Conservation (phyloP, 106 monocot species). For the Platanthera zijinensis region DNA sequence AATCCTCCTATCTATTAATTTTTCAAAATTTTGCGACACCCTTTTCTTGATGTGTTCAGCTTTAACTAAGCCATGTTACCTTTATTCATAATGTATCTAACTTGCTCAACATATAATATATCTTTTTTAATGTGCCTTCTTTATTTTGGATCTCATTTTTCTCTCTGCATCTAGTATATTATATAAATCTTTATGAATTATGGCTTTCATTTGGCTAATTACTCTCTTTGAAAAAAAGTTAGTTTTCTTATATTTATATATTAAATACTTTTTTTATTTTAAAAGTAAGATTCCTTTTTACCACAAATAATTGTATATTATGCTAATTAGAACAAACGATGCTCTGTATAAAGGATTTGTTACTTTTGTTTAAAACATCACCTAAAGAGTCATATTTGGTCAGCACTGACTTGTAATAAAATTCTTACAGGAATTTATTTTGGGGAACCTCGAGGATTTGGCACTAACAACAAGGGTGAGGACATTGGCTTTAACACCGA, state of each 20-base stretch:
- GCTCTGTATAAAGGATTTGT: background rate
- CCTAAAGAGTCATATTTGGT: background rate
- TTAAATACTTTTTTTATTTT: background rate
- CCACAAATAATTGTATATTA: background rate
- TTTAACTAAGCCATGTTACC: too few species aligned
- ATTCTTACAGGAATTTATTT: conserved; percentile 74
- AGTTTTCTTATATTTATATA: background rate
- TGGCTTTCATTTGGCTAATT: background rate
- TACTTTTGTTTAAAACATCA: background rate
- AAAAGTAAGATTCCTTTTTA: background rate
- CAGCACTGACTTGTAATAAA: background rate
- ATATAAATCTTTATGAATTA: background rate
- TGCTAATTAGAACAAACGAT: background rate
- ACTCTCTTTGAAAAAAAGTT: background rate
- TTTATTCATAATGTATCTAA: too few species aligned
- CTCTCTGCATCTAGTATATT: background rate
- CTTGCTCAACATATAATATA: too few species aligned
- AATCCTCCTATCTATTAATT: too few species aligned
- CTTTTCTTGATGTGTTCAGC: too few species aligned
- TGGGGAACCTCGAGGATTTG: conserved; percentile 90
- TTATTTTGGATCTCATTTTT: too few species aligned
- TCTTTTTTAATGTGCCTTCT: too few species aligned
- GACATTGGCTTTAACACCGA: conserved; percentile 89
- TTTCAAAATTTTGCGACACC: too few species aligned
- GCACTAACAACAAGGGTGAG: conserved; percentile 69